phyloP scores from a whole-genome alignment of 495 filamentous ascomycete genomes.

The Penicillium fimorum region DNA sequence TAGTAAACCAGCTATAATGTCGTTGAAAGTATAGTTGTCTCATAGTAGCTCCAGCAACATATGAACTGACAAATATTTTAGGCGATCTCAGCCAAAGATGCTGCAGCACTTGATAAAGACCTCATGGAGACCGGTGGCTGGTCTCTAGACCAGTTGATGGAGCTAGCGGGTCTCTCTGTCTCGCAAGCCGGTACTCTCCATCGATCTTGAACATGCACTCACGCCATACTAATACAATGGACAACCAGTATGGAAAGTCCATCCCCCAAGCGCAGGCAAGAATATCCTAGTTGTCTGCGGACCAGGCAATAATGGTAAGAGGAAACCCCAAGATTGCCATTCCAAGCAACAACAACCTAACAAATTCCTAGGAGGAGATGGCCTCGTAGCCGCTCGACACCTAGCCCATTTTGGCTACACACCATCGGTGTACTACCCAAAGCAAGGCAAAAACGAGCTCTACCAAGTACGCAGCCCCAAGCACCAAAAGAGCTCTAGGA shows the following conservation, averaged over 20 bases:
- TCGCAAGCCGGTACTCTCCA: constrained; percentile 73
- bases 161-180: constrained; percentile 88
- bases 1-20: constrained; percentile 38
- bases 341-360: constrained; percentile 10
- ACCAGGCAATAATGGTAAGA: constrained; percentile 88
- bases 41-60: not conserved
- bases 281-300: constrained; percentile 86
- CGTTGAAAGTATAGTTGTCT: constrained; percentile 35
- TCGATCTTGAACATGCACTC: not conserved
- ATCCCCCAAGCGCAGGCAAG: constrained; percentile 69
- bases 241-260: constrained; percentile 47
- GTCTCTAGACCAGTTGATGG: constrained; percentile 96
- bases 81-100: constrained; percentile 85
- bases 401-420: constrained; percentile 91
- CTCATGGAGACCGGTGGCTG: constrained; percentile 92
- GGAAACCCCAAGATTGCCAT: not conserved
- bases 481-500: not conserved
- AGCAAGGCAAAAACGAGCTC: constrained; percentile 82
- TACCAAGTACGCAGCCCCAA: constrained; percentile 59
- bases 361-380: constrained; percentile 71
- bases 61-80: constrained; percentile 29
- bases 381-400: constrained; percentile 91
- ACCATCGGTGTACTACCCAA: constrained; percentile 90
- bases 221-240: not conserved
- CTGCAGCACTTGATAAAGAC: constrained; percentile 84